phyloP scores from a whole-genome alignment of 2,329 filamentous ascomycete species.

The Aotearoamyces nothofagi region DNA sequence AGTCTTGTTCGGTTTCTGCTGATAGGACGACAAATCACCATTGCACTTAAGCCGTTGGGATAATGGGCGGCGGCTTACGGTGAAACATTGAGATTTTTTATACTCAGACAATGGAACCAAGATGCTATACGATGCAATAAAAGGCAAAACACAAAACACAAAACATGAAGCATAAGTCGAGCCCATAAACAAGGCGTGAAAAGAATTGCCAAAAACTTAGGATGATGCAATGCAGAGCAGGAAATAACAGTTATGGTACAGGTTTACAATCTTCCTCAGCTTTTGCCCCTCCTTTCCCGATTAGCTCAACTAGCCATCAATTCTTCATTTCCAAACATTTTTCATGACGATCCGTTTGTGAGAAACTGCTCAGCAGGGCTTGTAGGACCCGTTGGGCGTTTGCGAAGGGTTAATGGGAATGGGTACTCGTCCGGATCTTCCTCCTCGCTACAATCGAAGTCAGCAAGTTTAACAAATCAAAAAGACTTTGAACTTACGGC shows the following conservation, averaged over 20 bases:
- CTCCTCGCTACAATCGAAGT: slow-evolving; percentile 51
- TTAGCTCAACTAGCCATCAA: neutral
- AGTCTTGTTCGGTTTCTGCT: no score
- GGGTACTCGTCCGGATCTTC: slow-evolving; percentile 75
- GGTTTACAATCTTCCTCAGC: neutral
- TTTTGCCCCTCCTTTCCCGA: neutral
- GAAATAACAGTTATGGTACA: neutral
- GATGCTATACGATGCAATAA: no score
- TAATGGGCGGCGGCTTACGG: no score
- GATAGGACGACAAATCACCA: no score
- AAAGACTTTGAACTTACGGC: slow-evolving; percentile 52
- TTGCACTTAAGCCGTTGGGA: no score
- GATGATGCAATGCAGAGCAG: no score
- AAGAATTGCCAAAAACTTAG: no score
- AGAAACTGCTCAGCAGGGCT: slow-evolving; percentile 14
- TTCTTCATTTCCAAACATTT: neutral
- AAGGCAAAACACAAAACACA: no score
- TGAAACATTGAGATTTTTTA: no score
- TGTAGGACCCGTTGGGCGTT: slow-evolving; percentile 17
- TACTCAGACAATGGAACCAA: no score
- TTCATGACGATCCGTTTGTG: slow-evolving; percentile 11
- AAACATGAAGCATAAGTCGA: no score
- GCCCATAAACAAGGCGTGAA: no score
- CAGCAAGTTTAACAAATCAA: slow-evolving; percentile 1
- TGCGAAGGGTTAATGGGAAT: slow-evolving; percentile 52